Conservation (phyloP, 2,329 filamentous ascomycete genomes). For the Colletotrichum sp. region DNA sequence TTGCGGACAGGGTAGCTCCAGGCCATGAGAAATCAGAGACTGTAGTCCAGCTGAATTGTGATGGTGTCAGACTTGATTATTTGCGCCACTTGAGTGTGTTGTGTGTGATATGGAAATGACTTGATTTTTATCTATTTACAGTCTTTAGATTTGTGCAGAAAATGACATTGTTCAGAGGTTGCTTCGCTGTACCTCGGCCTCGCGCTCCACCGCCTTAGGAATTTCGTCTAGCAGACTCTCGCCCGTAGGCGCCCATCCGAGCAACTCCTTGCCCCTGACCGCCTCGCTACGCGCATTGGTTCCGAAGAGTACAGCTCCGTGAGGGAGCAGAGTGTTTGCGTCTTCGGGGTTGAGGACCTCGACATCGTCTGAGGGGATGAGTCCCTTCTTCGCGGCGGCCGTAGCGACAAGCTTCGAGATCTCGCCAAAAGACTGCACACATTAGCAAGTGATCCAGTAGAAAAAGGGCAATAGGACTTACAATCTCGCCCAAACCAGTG, state of each 20-base stretch:
- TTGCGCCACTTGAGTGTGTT: background rate
- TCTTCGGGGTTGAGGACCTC: slow-evolving; percentile 42
- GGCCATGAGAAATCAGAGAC: background rate
- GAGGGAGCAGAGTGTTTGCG: slow-evolving; percentile 45
- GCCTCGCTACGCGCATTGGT: slow-evolving; percentile 61
- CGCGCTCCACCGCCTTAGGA: slow-evolving; percentile 28
- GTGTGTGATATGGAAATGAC: background rate
- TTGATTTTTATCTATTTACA: background rate
- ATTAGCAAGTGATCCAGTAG: background rate
- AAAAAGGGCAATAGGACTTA: slow-evolving; percentile 5
- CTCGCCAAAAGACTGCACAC: slow-evolving; percentile 30
- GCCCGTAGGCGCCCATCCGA: slow-evolving; percentile 60
- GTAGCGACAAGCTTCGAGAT: slow-evolving; percentile 32
- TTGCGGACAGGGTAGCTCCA: background rate
- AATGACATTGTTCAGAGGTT: background rate
- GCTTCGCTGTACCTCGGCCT: slow-evolving; percentile 10
- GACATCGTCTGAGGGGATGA: slow-evolving; percentile 27
- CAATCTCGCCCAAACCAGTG: slow-evolving; percentile 30
- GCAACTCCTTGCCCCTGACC: slow-evolving; percentile 53
- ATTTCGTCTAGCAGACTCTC: slow-evolving; percentile 51
- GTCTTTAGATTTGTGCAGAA: background rate
- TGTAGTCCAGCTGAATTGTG: background rate
- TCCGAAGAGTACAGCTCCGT: slow-evolving; percentile 57
- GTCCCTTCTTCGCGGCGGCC: slow-evolving; percentile 29
- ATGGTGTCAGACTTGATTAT: background rate